These are phyloP conservation scores for Nicotiana attenuata DNA, from an alignment of 257 asterid genomes.

Conservation along the genomic window DNA sequence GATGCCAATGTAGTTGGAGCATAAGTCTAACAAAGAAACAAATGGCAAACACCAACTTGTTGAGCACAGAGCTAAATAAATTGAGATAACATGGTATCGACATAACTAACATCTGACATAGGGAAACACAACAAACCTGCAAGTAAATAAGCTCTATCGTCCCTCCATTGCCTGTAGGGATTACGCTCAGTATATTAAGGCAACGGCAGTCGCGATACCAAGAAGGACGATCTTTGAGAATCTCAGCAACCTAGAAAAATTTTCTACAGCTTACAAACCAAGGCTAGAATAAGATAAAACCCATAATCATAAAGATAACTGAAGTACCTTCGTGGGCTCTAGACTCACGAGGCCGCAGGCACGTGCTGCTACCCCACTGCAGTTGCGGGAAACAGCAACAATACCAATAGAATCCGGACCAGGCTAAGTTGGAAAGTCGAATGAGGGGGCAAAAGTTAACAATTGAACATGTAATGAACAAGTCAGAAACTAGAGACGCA, in stretches of 20 bases:
- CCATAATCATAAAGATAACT: not conserved
- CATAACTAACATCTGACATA: not conserved
- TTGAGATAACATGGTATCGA: not conserved
- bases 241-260: slow-evolving; percentile 67
- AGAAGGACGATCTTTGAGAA: slow-evolving; percentile 92
- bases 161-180: slow-evolving; percentile 94
- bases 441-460: not conserved
- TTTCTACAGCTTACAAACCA: not conserved
- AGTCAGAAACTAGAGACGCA: not conserved
- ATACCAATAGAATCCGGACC: slow-evolving; percentile 99
- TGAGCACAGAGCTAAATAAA: not conserved
- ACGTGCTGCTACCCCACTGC: slow-evolving; percentile 96
- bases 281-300: not conserved
- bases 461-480: not conserved
- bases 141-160: slow-evolving; percentile 79
- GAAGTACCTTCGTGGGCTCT: slow-evolving; percentile 88
- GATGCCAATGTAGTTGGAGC: slow-evolving; percentile 95
- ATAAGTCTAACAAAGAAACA: slow-evolving; percentile 46
- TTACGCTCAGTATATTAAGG: slow-evolving; percentile 55
- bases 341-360: slow-evolving; percentile 99
- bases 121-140: slow-evolving; percentile 46
- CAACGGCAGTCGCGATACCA: slow-evolving; percentile 97
- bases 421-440: slow-evolving; percentile 49
- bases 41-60: not conserved
- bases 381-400: slow-evolving; percentile 93